Evolutionary conservation across 371 early-diverging fungal species (phyloP).

Genomic region (Mortierella sp.): DNA sequence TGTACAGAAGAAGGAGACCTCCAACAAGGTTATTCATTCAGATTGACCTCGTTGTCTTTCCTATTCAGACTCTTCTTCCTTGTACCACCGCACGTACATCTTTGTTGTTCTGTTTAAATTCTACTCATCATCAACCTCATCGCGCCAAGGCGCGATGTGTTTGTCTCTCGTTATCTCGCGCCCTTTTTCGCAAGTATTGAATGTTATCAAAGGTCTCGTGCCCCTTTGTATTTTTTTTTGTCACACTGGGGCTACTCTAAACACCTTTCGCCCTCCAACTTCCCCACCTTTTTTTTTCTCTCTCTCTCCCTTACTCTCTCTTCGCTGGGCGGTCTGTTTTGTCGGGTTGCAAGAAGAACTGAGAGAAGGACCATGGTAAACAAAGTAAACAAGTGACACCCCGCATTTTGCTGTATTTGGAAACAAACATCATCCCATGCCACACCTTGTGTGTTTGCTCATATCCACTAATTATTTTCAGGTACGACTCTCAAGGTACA

Average conservation of each 20-base stretch:
- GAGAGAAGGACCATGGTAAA: too few species aligned
- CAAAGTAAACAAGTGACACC: background rate
- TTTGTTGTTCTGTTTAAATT: background rate
- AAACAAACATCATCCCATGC: background rate
- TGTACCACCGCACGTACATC: background rate
- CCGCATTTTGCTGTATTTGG: slow-evolving; percentile 11
- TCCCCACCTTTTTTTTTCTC: slow-evolving; percentile 9
- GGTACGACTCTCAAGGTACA: background rate
- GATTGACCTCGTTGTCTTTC: background rate
- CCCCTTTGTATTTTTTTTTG: background rate
- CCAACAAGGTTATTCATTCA: background rate
- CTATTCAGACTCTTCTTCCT: background rate
- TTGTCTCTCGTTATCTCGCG: background rate
- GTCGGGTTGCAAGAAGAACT: too few species aligned
- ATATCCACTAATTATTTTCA: background rate
- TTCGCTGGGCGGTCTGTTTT: too few species aligned
- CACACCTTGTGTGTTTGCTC: background rate
- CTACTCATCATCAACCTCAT: background rate
- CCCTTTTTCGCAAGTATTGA: background rate
- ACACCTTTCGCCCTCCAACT: background rate
- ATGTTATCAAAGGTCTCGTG: slow-evolving; percentile 7
- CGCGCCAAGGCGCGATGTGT: background rate
- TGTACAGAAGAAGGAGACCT: background rate
- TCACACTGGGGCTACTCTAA: slow-evolving; percentile 14
- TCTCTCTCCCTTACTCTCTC: too few species aligned